Evolutionary conservation across 2,329 filamentous ascomycete genomes (phyloP), one percentile per base, ranked within the genome.

Genomic region (Ophiobolus disseminans): DNA sequence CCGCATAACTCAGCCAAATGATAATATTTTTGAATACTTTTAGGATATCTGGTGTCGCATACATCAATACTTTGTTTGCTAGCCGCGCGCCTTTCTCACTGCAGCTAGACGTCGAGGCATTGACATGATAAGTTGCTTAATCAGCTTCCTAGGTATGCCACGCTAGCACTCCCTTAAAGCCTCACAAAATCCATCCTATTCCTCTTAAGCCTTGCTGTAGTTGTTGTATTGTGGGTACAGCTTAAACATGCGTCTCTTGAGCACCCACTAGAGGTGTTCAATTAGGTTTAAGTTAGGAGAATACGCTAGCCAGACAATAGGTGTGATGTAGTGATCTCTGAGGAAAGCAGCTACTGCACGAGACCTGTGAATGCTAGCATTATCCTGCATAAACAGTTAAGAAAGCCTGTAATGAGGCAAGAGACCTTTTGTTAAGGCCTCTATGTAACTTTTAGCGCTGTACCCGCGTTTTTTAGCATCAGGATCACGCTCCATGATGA

Each of bases 361-460:
- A n/a, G n/a, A n/a, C n/a, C n/a, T 36, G 10, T 36, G 32, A 11
- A 36, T 36, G 10, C 16, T n/a, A n/a, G 32, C 14, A 21, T 36
- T 36, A 36, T 36, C 32, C 17, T 36, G 14, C 32, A 16, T 3
- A 17, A 36, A 65, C 2, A 40, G 34, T 10, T 51, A 20, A 19
- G 20, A 39, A 46, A 17, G 31, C 13, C 45, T 14, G 6, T 26
- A 55, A 26, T 49, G 19, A 23, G 22, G 38, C 5, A 45, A 10
- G 22, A 55, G 34, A n/a, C 55, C 38, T 31, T 55, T 38, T 10
- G 48, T 26, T 20, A 62, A 39, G 36, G 40, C 28, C 31, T 48
- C 5, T 16, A 55, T 44, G 22, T 58, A 60, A 23, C 38, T 50
- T 26, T 47, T 7, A 20, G 43, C 44, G n/a, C 42, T 30, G 26